Evolutionary conservation across 768 basidiomycete species (phyloP).

Genomic region (Russula foetens): DNA sequence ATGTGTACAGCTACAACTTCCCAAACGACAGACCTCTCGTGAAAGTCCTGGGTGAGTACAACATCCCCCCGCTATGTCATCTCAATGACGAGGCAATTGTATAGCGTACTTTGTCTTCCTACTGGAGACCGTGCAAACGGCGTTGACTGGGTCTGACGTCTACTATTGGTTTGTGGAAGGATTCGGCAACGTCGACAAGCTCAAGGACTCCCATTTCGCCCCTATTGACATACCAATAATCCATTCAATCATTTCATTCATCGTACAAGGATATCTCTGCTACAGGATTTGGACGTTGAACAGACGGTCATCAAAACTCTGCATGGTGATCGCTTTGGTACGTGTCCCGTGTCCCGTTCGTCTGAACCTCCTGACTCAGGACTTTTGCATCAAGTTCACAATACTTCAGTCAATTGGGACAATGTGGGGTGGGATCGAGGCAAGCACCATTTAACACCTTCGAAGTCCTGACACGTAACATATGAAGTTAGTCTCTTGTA

Average conservation of each 20-base stretch:
- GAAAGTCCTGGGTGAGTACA: not conserved
- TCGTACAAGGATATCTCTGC: conserved; percentile 27
- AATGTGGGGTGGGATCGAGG: conserved; percentile 8
- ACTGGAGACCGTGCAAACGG: not conserved
- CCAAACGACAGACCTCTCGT: not conserved
- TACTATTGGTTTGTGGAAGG: conserved; percentile 25
- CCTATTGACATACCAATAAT: conserved; percentile 25
- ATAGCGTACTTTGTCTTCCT: not conserved
- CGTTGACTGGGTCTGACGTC: conserved; percentile 16
- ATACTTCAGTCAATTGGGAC: not conserved
- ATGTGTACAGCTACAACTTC: not conserved
- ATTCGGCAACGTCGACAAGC: conserved; percentile 23
- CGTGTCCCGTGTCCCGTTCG: not conserved
- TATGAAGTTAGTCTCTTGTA: not conserved
- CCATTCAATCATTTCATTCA: conserved; percentile 22
- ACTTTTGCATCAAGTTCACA: not conserved
- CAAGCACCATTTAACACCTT: not conserved
- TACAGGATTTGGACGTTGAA: conserved; percentile 25
- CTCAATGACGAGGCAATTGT: not conserved
- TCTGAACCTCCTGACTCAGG: not conserved
- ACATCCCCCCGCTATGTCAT: not conserved
- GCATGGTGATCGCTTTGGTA: not conserved
- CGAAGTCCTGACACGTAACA: not conserved
- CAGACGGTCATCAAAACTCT: not conserved
- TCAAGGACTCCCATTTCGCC: conserved; percentile 21